These are phyloP conservation scores for Nicotiana undulata DNA, from an alignment of 257 asterid genomes.

Conservation along the genomic window DNA sequence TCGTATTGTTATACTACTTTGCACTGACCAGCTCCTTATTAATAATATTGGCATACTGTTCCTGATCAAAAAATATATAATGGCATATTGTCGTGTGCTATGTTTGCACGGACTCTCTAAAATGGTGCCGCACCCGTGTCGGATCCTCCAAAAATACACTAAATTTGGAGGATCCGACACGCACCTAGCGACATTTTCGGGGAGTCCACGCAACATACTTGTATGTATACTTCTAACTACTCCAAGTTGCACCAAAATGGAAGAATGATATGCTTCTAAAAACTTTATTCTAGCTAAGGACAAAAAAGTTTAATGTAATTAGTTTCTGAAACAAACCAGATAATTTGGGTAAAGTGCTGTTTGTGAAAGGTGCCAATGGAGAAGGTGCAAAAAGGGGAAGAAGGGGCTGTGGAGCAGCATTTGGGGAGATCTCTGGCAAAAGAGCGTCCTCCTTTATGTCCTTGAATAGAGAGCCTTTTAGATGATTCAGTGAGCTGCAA, in stretches of 20 bases:
- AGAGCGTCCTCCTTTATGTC: constrained; percentile 45
- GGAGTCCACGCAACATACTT: too few species aligned
- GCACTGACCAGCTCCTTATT: too few species aligned
- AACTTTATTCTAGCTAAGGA: background rate
- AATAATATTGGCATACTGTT: background rate
- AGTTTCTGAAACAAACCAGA: constrained; percentile 56
- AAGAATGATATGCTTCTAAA: background rate
- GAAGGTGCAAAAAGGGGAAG: constrained; percentile 96
- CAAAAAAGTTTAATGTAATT: constrained; percentile 1
- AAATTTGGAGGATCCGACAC: too few species aligned
- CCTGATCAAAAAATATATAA: background rate
- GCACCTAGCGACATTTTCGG: too few species aligned
- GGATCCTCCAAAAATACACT: too few species aligned
- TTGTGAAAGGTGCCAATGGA: constrained; percentile 85
- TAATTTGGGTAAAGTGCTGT: constrained; percentile 71
- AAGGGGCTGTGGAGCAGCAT: constrained; percentile 64
- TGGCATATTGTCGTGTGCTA: background rate
- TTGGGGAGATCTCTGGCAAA: constrained; percentile 56
- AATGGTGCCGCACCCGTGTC: too few species aligned
- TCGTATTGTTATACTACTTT: background rate
- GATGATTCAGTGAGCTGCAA: constrained; percentile 24
- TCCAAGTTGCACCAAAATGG: background rate
- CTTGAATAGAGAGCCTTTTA: constrained; percentile 21
- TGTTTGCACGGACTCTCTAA: too few species aligned
- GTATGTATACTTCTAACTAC: background rate